Percentiles rank a stretch among this genome's conserved stretches.
phyloP scores from a whole-genome alignment of 768 basidiomycete genomes.

The Lentinus tigrinus region DNA sequence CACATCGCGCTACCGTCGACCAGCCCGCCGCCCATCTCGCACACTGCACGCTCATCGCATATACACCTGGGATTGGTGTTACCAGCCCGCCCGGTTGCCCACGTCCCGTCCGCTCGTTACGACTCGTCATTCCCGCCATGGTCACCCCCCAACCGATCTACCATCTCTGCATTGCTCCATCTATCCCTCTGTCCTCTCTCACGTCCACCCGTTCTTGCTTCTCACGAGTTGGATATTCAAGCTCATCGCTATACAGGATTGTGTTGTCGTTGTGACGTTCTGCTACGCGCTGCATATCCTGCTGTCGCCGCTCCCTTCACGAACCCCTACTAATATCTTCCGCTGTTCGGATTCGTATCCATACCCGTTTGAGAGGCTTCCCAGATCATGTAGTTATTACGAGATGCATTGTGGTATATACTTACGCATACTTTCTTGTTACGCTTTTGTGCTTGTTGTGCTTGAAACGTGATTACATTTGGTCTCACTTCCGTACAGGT shows the following conservation, averaged over 20 bases:
- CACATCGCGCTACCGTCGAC: neutral
- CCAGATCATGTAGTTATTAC: constrained; percentile 8
- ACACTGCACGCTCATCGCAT: neutral
- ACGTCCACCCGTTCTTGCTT: neutral
- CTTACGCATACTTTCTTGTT: neutral
- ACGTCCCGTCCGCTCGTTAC: constrained; percentile 33
- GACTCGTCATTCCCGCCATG: neutral
- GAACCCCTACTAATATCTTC: constrained; percentile 5
- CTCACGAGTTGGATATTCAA: constrained; percentile 8
- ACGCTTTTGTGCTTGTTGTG: neutral
- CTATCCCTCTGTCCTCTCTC: neutral
- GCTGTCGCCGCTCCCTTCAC: neutral
- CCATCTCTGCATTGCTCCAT: constrained; percentile 1
- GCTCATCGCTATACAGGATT: neutral
- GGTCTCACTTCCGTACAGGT: too few relatives aligned
- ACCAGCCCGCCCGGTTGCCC: constrained; percentile 7
- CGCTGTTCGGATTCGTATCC: constrained; percentile 8
- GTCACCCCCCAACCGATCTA: neutral
- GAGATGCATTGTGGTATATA: constrained; percentile 11
- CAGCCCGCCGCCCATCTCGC: neutral
- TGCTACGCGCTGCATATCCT: neutral
- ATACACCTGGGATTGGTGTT: constrained; percentile 21
- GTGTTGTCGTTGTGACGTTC: neutral
- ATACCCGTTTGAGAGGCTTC: constrained; percentile 11
- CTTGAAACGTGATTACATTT: too few relatives aligned